Base-by-base conservation (phyloP, 306 rosid genomes). In the Cicer judaicum region DNA sequence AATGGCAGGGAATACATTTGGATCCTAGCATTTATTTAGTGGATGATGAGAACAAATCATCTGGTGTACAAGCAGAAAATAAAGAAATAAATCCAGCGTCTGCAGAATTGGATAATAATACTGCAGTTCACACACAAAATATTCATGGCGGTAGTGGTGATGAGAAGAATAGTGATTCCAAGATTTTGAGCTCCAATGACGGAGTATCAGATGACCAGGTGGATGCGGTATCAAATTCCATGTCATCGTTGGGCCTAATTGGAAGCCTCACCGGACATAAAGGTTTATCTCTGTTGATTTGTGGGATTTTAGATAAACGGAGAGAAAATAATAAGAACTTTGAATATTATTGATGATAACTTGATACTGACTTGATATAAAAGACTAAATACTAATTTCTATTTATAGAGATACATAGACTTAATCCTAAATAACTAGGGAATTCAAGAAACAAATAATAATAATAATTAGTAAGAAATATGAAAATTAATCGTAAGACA, bases 21-120 rank as follows among this genome's bases (percentile, higher is more conserved):
- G 97, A 94, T 84, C 98, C 98, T 68, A 94, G 97, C 81, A 94
- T 94, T 80, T 91, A 94, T 87, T 86, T 94, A 72, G 95, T 94
- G 89, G 97, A 94, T 18, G 92, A 94, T 38, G 97, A 88, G 53
- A 89, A 84, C 38, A 94, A 92, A 75, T 64, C 88, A 48, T 83
- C 81, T n/a, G 77, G 49, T n/a, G 47, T 29, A 62, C 68, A 78
- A 39, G 73, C 80, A 10, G 86, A 86, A 82, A 81, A 38, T 36
- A 83, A 81, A 55, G 90, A 84, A 82, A 78, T 78, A 73, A 81
- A 84, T 56, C 72, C 84, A 9, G 78, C 36, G 44, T 65, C 81
- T 50, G 52, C 73, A 40, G 69, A 77, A 76, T 74, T 75, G 18
- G 85, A 86, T 67, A 89, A 89, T 75, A 62, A 65, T 73, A 81